These are phyloP conservation scores for Pyronema domesticum DNA, from an alignment of 495 filamentous ascomycete genomes.

Conservation along the genomic window DNA sequence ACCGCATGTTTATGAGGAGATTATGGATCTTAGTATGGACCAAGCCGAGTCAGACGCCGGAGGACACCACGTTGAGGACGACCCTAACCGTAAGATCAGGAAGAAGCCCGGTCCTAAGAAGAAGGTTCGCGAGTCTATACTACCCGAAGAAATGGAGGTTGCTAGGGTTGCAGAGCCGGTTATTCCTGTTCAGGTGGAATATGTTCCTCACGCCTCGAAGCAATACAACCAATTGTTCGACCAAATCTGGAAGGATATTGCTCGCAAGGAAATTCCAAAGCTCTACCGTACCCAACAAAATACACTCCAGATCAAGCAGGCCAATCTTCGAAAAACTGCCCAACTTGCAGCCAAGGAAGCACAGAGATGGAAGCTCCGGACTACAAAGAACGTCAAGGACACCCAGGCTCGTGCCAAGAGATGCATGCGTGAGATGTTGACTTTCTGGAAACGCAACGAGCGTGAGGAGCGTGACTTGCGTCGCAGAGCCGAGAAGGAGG, in stretches of 20 bases:
- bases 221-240: slow-evolving; percentile 95
- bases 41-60: slow-evolving; percentile 69
- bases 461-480: slow-evolving; percentile 87
- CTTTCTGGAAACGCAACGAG: slow-evolving; percentile 99
- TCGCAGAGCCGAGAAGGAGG: slow-evolving; percentile 85
- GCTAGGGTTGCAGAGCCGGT: slow-evolving; percentile 31
- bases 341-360: slow-evolving; percentile 95
- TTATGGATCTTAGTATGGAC: slow-evolving; percentile 32
- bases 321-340: slow-evolving; percentile 92
- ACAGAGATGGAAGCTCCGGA: slow-evolving; percentile 86
- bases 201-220: slow-evolving; percentile 58
- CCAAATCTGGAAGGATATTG: slow-evolving; percentile 93
- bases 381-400: slow-evolving; percentile 97
- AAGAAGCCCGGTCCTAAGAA: slow-evolving; percentile 38
- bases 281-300: slow-evolving; percentile 68
- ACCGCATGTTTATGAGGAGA: slow-evolving; percentile 45
- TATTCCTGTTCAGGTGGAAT: slow-evolving; percentile 30
- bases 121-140: slow-evolving; percentile 15
- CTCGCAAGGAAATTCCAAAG: slow-evolving; percentile 82
- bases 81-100: slow-evolving; percentile 52
- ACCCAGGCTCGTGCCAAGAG: slow-evolving; percentile 92
- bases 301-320: slow-evolving; percentile 65
- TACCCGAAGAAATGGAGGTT: neutral
- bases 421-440: slow-evolving; percentile 98
- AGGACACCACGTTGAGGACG: slow-evolving; percentile 53